These are phyloP conservation scores for Euphrasia arctica DNA, from an alignment of 305 asterid species.

Conservation along the genomic window DNA sequence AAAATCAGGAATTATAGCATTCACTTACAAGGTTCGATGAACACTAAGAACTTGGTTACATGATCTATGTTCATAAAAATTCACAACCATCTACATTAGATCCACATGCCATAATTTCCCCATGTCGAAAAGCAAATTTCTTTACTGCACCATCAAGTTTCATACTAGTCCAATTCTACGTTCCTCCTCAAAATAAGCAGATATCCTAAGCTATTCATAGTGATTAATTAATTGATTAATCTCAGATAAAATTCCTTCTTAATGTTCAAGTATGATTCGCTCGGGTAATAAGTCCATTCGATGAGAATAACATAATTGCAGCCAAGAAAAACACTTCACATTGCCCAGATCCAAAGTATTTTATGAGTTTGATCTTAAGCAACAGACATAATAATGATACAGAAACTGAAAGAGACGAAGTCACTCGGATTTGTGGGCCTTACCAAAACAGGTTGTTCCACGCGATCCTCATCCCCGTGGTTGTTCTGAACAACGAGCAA, in stretches of 20 bases:
- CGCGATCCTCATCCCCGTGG: slow-evolving; percentile 54
- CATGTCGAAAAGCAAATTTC: background rate
- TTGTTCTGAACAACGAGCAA: slow-evolving; percentile 70
- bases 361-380: background rate
- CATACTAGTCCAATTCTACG: too few relatives aligned
- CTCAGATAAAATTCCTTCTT: too few relatives aligned
- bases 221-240: too few relatives aligned
- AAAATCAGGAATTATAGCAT: too few relatives aligned
- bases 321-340: background rate
- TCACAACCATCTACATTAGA: background rate
- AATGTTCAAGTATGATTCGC: background rate
- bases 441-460: slow-evolving; percentile 65
- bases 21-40: too few relatives aligned
- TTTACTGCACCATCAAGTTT: too few relatives aligned
- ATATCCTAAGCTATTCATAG: too few relatives aligned
- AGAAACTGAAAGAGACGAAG: background rate
- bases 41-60: background rate
- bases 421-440: background rate
- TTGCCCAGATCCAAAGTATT: slow-evolving; percentile 8
- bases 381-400: background rate
- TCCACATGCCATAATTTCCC: background rate
- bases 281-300: background rate
- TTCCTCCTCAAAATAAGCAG: background rate
- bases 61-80: background rate
- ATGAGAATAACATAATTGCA: background rate